Evolutionary conservation across 345 rosid genomes (phyloP).

Genomic region (Linum lewisii): DNA sequence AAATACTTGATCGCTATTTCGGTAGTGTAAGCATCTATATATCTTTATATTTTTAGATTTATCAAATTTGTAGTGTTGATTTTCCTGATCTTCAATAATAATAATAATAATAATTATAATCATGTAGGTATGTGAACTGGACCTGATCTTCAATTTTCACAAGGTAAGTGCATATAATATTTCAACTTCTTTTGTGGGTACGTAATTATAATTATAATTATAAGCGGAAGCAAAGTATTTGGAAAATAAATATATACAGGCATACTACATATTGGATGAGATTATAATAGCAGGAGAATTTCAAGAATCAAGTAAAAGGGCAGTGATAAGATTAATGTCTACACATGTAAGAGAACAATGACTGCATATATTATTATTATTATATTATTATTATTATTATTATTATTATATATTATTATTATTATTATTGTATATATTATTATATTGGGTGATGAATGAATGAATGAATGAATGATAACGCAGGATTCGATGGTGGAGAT

Average conservation of each 20-base stretch:
- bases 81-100: too few species aligned
- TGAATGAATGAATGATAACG: background rate
- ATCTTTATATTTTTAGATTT: background rate
- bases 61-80: too few species aligned
- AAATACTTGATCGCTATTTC: slow-evolving; percentile 22
- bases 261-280: slow-evolving; percentile 88
- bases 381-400: background rate
- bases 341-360: slow-evolving; percentile 44
- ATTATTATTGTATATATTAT: background rate
- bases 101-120: too few species aligned
- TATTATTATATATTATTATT: background rate
- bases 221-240: too few species aligned
- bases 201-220: too few species aligned
- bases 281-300: slow-evolving; percentile 87
- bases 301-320: slow-evolving; percentile 94
- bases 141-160: slow-evolving; percentile 91
- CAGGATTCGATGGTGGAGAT: slow-evolving; percentile 92
- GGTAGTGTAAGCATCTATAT: slow-evolving; percentile 23
- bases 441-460: too few species aligned
- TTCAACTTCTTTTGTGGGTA: slow-evolving; percentile 2
- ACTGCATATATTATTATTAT: background rate
- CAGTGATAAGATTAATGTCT: slow-evolving; percentile 69
- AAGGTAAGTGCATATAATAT: slow-evolving; percentile 46
- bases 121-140: slow-evolving; percentile 96
- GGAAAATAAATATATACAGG: slow-evolving; percentile 32